These are phyloP conservation scores for Thoreauomyces humboldtii DNA, from an alignment of 192 early-diverging fungal genomes.

Conservation along the genomic window DNA sequence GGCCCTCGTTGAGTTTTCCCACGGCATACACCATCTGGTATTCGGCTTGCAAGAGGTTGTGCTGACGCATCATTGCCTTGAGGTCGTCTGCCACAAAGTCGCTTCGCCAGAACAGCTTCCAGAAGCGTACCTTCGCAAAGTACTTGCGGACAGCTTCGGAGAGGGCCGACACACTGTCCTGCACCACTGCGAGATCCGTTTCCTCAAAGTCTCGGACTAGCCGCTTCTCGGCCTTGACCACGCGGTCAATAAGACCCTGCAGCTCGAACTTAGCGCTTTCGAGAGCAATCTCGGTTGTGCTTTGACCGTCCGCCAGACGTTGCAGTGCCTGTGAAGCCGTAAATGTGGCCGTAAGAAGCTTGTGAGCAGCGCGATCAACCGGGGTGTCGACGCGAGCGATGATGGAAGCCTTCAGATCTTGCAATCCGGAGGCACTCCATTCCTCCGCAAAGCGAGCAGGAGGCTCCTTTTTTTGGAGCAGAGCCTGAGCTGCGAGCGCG, in stretches of 20 bases:
- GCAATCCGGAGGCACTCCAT: slow-evolving; percentile 5
- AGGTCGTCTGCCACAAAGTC: slow-evolving; percentile 31
- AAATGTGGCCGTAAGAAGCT: slow-evolving; percentile 11
- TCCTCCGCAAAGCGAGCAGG: slow-evolving; percentile 8
- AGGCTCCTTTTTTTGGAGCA: not conserved
- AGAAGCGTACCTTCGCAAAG: slow-evolving; percentile 28
- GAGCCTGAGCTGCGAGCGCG: slow-evolving; percentile 1
- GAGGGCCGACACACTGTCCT: slow-evolving; percentile 24
- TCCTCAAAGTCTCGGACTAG: slow-evolving; percentile 31
- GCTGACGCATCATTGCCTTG: slow-evolving; percentile 20
- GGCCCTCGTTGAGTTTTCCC: slow-evolving; percentile 43
- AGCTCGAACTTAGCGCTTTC: slow-evolving; percentile 3
- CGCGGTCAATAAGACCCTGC: slow-evolving; percentile 2
- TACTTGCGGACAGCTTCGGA: slow-evolving; percentile 22
- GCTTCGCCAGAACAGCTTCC: slow-evolving; percentile 29
- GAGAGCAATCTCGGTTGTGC: not conserved
- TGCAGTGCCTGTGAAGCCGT: slow-evolving; percentile 15
- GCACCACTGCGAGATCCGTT: slow-evolving; percentile 30
- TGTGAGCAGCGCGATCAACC: slow-evolving; percentile 8
- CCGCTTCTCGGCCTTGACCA: slow-evolving; percentile 33
- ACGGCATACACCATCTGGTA: slow-evolving; percentile 43
- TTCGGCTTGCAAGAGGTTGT: slow-evolving; percentile 35
- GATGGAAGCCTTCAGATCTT: slow-evolving; percentile 8
- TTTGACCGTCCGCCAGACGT: not conserved
- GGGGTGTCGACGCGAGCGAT: slow-evolving; percentile 21